These are phyloP conservation scores for Pseudogymnoascus sp. DNA, from an alignment of 2,329 filamentous ascomycete species.

Conservation along the genomic window DNA sequence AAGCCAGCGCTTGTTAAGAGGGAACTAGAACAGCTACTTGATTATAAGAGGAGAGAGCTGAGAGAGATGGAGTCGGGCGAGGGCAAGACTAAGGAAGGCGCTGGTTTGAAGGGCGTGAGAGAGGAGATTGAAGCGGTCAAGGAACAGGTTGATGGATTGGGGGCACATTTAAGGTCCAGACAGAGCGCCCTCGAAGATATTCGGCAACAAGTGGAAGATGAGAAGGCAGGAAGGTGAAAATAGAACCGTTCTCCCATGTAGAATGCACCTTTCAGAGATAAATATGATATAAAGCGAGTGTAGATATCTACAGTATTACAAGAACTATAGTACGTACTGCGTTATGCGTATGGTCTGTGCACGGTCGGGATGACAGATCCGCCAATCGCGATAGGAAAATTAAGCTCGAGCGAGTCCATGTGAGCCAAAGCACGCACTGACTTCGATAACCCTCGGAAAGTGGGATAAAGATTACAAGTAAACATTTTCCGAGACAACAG, in stretches of 20 bases:
- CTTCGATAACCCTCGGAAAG: constrained; percentile 5
- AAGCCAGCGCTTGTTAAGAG: constrained; percentile 90
- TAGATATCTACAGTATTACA: background rate
- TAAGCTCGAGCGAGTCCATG: constrained; percentile 1
- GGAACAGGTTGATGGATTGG: constrained; percentile 88
- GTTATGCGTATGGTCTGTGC: background rate
- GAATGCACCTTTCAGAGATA: background rate
- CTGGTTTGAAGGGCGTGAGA: constrained; percentile 65
- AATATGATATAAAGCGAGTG: constrained; percentile 4
- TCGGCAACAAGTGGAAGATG: constrained; percentile 76
- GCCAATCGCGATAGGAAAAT: constrained; percentile 10
- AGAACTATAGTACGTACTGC: background rate
- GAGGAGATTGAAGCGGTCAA: constrained; percentile 86
- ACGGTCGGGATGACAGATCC: background rate
- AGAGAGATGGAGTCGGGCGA: constrained; percentile 67
- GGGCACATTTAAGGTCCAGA: constrained; percentile 70
- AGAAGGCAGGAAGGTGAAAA: constrained; percentile 53
- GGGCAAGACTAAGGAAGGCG: constrained; percentile 60
- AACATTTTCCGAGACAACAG: constrained; percentile 2
- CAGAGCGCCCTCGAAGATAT: constrained; percentile 70
- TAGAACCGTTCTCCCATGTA: background rate
- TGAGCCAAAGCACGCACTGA: constrained; percentile 7
- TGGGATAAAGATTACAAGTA: constrained; percentile 4
- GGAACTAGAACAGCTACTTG: constrained; percentile 86
- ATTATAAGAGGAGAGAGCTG: constrained; percentile 83